phyloP scores from a whole-genome alignment of 768 basidiomycete species.

The Punctularia strigosozonata region DNA sequence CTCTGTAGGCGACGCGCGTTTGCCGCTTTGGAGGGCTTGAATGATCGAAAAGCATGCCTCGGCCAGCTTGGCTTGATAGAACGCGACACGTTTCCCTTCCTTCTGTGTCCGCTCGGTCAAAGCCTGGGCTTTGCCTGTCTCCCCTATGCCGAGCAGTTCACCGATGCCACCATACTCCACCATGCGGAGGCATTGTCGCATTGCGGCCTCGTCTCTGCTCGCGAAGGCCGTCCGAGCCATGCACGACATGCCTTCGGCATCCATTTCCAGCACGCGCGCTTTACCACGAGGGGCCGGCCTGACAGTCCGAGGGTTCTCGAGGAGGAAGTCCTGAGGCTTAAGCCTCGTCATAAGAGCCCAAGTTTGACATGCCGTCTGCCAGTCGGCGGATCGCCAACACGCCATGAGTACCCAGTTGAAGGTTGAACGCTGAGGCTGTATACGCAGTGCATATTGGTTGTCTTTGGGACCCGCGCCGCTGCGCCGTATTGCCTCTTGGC shows the following conservation, averaged over 20 bases:
- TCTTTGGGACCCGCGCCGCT: conserved; percentile 29
- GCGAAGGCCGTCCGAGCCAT: conserved; percentile 48
- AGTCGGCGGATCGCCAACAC: conserved; percentile 36
- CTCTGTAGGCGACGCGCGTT: too few relatives aligned
- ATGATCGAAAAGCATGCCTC: too few relatives aligned
- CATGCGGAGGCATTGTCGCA: conserved; percentile 54
- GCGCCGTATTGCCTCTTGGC: conserved; percentile 29
- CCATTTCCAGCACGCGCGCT: conserved; percentile 34
- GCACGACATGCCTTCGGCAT: conserved; percentile 41
- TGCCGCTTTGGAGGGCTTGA: too few relatives aligned
- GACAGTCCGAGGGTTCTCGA: conserved; percentile 18
- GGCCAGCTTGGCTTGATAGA: conserved; percentile 38
- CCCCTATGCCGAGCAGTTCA: conserved; percentile 17
- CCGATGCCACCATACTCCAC: conserved; percentile 33
- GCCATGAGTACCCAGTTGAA: conserved; percentile 52
- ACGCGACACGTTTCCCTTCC: conserved; percentile 18
- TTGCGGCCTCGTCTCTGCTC: conserved; percentile 34
- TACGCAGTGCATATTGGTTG: conserved; percentile 1
- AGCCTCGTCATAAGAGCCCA: conserved; percentile 1
- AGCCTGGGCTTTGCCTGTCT: neutral
- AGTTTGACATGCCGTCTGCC: neutral
- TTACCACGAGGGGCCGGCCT: conserved; percentile 27
- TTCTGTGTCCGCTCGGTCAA: conserved; percentile 8
- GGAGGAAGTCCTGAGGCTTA: neutral
- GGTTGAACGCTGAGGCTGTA: conserved; percentile 36